A percentile compares a stretch with the other conserved stretches of the same genome.
phyloP scores from a whole-genome alignment of 2,329 filamentous ascomycete genomes.

The Plectosphaerella sp. region DNA sequence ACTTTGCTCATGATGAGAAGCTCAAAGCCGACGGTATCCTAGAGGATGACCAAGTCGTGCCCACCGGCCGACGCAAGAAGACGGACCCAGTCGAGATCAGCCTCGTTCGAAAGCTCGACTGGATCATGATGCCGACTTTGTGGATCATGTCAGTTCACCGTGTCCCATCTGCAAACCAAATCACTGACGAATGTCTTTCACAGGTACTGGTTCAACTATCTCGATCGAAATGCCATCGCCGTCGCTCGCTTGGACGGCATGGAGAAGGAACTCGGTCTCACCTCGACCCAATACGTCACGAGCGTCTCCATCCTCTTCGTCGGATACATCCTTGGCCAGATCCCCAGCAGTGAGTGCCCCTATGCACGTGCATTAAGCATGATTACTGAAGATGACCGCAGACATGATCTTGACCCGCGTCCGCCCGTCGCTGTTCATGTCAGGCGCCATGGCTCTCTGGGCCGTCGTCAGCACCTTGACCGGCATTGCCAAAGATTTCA shows the following conservation, averaged over 20 bases:
- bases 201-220: slow-evolving; percentile 5
- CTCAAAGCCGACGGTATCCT: not conserved
- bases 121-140: slow-evolving; percentile 22
- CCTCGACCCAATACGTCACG: slow-evolving; percentile 26
- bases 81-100: slow-evolving; percentile 31
- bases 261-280: slow-evolving; percentile 15
- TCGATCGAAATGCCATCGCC: slow-evolving; percentile 15
- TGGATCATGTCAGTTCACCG: slow-evolving; percentile 23
- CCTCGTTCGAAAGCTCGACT: slow-evolving; percentile 30
- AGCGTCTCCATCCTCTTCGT: slow-evolving; percentile 29
- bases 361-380: not conserved
- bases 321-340: slow-evolving; percentile 30
- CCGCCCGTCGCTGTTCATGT: slow-evolving; percentile 6
- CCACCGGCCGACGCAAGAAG: slow-evolving; percentile 30
- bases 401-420: slow-evolving; percentile 9
- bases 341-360: slow-evolving; percentile 25
- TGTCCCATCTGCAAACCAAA: slow-evolving; percentile 8
- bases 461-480: slow-evolving; percentile 14
- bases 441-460: slow-evolving; percentile 8
- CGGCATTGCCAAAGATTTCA: slow-evolving; percentile 24
- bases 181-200: not conserved
- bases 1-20: not conserved
- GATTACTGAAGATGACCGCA: not conserved
- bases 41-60: slow-evolving; percentile 15
- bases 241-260: slow-evolving; percentile 22